Conservation (phyloP, 768 basidiomycete species). For the Trametes punicea region DNA sequence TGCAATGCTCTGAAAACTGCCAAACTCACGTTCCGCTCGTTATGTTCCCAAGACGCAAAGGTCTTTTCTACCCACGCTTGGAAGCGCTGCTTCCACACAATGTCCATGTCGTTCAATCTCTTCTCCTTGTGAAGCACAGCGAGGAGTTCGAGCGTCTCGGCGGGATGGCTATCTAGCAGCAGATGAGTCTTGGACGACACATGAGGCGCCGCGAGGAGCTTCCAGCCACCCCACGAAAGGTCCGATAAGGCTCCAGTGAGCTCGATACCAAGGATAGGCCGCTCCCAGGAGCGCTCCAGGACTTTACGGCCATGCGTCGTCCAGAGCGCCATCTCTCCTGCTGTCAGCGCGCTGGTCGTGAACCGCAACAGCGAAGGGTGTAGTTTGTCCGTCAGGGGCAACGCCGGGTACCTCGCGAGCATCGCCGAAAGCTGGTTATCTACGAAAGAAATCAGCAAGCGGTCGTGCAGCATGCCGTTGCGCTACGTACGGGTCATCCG, state of each 20-base stretch:
- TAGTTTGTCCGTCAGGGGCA: constrained; percentile 29
- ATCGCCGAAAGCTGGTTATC: constrained; percentile 38
- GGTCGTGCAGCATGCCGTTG: not conserved
- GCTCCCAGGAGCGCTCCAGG: constrained; percentile 46
- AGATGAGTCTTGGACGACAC: constrained; percentile 50
- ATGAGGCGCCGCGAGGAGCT: constrained; percentile 57
- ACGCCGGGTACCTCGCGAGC: constrained; percentile 28
- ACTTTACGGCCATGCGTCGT: constrained; percentile 49
- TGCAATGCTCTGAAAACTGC: too few species aligned
- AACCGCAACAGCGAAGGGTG: constrained; percentile 34
- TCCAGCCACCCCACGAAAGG: constrained; percentile 76
- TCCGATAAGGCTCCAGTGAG: constrained; percentile 62
- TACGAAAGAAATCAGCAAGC: constrained; percentile 15
- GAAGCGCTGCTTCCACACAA: constrained; percentile 55
- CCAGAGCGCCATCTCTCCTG: constrained; percentile 42
- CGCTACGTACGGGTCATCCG: constrained; percentile 55
- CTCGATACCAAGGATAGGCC: constrained; percentile 43
- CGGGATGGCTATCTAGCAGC: constrained; percentile 44
- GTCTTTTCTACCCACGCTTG: constrained; percentile 46
- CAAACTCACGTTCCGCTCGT: constrained; percentile 38
- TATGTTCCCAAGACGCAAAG: constrained; percentile 41
- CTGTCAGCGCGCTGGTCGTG: constrained; percentile 35
- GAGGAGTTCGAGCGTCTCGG: constrained; percentile 45
- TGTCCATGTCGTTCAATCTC: constrained; percentile 54
- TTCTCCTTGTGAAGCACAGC: constrained; percentile 45